phyloP scores from a whole-genome alignment of 2,329 filamentous ascomycete genomes.

The Cladosporium sp. region DNA sequence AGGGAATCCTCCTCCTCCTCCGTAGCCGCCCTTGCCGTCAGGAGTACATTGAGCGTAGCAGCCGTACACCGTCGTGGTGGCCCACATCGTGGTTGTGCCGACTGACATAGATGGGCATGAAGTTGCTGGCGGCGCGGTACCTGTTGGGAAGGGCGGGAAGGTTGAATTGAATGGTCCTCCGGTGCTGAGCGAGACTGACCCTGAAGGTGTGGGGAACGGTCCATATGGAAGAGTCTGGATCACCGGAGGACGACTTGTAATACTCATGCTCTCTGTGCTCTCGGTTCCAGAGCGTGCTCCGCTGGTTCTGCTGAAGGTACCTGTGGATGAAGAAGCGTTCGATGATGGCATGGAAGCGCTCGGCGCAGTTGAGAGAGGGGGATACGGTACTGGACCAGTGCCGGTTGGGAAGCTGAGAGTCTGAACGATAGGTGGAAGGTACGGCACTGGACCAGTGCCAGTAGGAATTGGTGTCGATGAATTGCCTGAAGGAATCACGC shows the following conservation, averaged over 20 bases:
- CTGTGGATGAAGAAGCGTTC: neutral
- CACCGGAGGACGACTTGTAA: neutral
- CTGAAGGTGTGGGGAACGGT: neutral
- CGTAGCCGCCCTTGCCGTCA: slow-evolving; percentile 6
- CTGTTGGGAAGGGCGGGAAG: neutral
- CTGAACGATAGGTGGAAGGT: neutral
- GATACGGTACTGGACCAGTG: neutral
- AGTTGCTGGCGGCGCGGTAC: slow-evolving; percentile 7
- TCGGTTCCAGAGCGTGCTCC: slow-evolving; percentile 9
- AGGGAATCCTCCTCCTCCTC: neutral
- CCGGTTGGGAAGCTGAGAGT: neutral
- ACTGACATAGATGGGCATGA: neutral
- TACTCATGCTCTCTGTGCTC: neutral
- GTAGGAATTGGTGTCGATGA: neutral
- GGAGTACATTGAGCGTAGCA: slow-evolving; percentile 17
- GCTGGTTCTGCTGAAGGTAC: neutral
- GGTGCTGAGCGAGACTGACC: neutral
- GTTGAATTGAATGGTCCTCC: slow-evolving; percentile 2
- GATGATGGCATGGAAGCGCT: neutral
- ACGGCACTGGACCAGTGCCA: neutral
- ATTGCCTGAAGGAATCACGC: neutral
- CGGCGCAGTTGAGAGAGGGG: neutral
- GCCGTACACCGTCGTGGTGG: slow-evolving; percentile 14
- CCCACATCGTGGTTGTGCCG: slow-evolving; percentile 5
- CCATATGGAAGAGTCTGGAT: neutral